Base-by-base conservation (phyloP, 1,139 yeast species). In the Kluyveromyces sp. region DNA sequence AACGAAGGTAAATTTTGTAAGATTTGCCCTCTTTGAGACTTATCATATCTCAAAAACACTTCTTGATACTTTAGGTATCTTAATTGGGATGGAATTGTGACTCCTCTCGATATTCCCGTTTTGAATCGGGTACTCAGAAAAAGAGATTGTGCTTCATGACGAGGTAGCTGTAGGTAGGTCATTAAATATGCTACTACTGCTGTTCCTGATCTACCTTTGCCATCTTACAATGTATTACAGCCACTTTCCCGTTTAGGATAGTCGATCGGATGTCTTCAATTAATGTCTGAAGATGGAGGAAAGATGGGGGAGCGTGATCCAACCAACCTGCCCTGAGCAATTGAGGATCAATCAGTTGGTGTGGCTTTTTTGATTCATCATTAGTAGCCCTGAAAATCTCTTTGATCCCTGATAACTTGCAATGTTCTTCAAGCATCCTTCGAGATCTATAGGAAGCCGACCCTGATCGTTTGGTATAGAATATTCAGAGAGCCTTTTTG, bases 171-270 rank as follows among this genome's bases (percentile, higher is more conserved):
- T 37, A 62, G 54, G 43, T 65, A 64, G 42, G 72, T 68, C 75
- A 89, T 79, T 50, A 90, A 63, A 57, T 80, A 84, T 0, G 90
- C 87, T 55, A 89, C 79, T 2, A 77, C 75, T 3, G 87, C 66
- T 0, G 90, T 77, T 0, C 97, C 97, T 0, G 95, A 81, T 33
- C 97, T 69, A 0, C 97, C 97, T 61, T 88, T 90, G 0, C 97
- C 49, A 88, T 89, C 57, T 85, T 82, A 60, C 97, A 92, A 60
- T 92, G 97, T 7, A 90, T 65, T 0, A 89, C 75, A 0, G 85
- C 94, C 1, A 81, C 80, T 51, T 76, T 74, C 0, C 61, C 59
- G 4, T 56, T 53, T 2, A 50, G 30, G 32, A 83, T 58, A 52
- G 64, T 82, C 1, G 56, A 53, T 42, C 72, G 67, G 7, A 90